phyloP scores from a whole-genome alignment of 1,284 basidiomycete genomes.

The Melampsora occidentalis region DNA sequence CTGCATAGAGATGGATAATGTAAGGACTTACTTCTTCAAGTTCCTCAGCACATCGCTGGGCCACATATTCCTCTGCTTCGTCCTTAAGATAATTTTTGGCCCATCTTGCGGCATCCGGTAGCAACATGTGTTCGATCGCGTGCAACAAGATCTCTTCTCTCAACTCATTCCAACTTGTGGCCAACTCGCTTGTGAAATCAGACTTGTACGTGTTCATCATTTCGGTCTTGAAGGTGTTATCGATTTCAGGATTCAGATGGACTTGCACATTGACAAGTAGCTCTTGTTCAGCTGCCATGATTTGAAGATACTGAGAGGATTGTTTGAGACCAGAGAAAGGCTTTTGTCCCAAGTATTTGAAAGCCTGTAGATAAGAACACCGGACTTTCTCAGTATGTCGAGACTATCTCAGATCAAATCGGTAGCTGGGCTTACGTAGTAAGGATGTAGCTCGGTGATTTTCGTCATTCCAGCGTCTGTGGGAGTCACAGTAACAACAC shows the following conservation, averaged over 20 bases:
- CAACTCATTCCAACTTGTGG: conserved; percentile 88
- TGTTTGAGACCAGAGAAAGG: conserved; percentile 70
- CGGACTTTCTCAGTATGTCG: neutral
- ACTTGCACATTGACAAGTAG: conserved; percentile 77
- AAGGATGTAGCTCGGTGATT: conserved; percentile 84
- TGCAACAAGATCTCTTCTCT: conserved; percentile 74
- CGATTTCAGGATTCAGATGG: conserved; percentile 64
- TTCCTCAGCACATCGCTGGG: conserved; percentile 64
- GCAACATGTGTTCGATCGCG: conserved; percentile 71
- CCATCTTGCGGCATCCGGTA: conserved; percentile 82
- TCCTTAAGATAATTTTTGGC: conserved; percentile 82
- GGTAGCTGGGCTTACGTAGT: conserved; percentile 63
- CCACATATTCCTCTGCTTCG: conserved; percentile 81
- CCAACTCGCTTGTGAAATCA: conserved; percentile 77
- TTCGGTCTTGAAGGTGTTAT: conserved; percentile 66
- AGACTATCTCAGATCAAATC: neutral
- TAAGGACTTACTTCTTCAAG: conserved; percentile 67
- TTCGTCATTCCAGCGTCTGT: conserved; percentile 87
- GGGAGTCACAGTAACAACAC: conserved; percentile 75
- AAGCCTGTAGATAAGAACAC: conserved; percentile 63
- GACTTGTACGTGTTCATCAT: conserved; percentile 80
- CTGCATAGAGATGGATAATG: neutral
- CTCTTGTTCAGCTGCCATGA: conserved; percentile 85
- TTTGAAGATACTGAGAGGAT: conserved; percentile 78
- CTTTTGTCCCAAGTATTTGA: conserved; percentile 90